A percentile compares a stretch with the other conserved stretches of the same genome.
These are phyloP conservation scores for Alternaria brassicae DNA, from an alignment of 2,329 filamentous ascomycete species.

Conservation along the genomic window DNA sequence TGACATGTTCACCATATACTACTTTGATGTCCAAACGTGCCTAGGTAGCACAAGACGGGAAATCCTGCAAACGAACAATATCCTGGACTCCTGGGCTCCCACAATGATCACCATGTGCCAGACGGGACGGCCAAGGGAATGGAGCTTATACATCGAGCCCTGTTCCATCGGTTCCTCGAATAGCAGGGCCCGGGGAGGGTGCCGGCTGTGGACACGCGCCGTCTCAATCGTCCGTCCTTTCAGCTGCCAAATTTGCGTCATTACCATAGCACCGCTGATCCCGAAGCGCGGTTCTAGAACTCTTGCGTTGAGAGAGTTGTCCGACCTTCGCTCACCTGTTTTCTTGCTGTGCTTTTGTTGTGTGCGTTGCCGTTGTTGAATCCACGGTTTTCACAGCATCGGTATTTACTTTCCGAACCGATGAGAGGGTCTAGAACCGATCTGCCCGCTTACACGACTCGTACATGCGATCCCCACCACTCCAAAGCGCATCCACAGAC, in stretches of 20 bases:
- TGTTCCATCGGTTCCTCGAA: constrained; percentile 20
- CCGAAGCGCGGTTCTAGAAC: constrained; percentile 29
- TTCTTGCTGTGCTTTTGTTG: constrained; percentile 5
- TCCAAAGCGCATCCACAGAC: constrained; percentile 18
- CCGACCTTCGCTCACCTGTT: constrained; percentile 5
- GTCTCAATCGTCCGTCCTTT: constrained; percentile 8
- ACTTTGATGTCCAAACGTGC: background rate
- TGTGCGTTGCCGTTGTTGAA: background rate
- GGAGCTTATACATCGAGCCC: background rate
- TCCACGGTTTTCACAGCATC: background rate
- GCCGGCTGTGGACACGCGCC: constrained; percentile 10
- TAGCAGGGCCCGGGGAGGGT: constrained; percentile 21
- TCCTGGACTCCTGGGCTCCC: constrained; percentile 1
- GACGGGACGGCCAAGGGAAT: constrained; percentile 1
- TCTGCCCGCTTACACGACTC: constrained; percentile 23
- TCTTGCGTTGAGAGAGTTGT: constrained; percentile 1
- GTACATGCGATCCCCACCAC: constrained; percentile 18
- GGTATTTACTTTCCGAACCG: background rate
- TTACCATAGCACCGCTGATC: constrained; percentile 10
- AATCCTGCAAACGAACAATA: background rate
- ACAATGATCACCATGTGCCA: constrained; percentile 6
- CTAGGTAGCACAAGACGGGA: background rate
- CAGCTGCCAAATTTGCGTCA: constrained; percentile 22
- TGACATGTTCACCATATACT: background rate
- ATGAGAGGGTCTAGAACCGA: constrained; percentile 28